These are phyloP conservation scores for Fusarium lyarnte DNA, from an alignment of 2,329 filamentous ascomycete species.

Conservation along the genomic window DNA sequence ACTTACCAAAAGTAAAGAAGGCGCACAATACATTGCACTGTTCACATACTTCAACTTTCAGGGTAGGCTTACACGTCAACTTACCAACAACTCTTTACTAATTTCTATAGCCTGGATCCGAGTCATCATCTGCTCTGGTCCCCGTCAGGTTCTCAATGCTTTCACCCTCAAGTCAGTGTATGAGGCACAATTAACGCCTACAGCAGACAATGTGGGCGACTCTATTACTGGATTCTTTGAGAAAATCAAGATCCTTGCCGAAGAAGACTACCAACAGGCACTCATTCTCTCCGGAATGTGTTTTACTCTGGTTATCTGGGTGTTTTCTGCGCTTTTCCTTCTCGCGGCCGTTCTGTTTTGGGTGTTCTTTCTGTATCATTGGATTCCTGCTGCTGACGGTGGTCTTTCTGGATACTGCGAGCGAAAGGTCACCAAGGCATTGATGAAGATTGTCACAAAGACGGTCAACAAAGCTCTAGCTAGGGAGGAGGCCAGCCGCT, in stretches of 20 bases:
- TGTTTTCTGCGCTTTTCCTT: slow-evolving; percentile 80
- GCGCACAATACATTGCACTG: slow-evolving; percentile 87
- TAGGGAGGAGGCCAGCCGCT: slow-evolving; percentile 74
- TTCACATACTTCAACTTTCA: slow-evolving; percentile 88
- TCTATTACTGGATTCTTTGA: slow-evolving; percentile 80
- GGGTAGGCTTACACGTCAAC: slow-evolving; percentile 53
- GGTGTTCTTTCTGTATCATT: slow-evolving; percentile 89
- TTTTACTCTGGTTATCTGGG: slow-evolving; percentile 91
- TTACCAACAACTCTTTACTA: slow-evolving; percentile 1
- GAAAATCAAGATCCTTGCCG: slow-evolving; percentile 79
- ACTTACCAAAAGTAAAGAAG: slow-evolving; percentile 90
- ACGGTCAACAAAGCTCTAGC: slow-evolving; percentile 91
- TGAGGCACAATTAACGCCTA: slow-evolving; percentile 73
- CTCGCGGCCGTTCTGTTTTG: slow-evolving; percentile 82
- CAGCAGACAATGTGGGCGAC: slow-evolving; percentile 63
- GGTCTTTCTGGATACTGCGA: slow-evolving; percentile 87
- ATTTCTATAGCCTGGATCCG: slow-evolving; percentile 77
- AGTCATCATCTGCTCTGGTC: slow-evolving; percentile 89
- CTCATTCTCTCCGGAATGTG: slow-evolving; percentile 89
- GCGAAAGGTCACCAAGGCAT: slow-evolving; percentile 86
- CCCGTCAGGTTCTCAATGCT: slow-evolving; percentile 89
- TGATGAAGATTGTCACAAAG: slow-evolving; percentile 83
- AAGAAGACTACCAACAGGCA: slow-evolving; percentile 79
- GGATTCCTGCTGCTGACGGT: slow-evolving; percentile 84
- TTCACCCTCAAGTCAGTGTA: slow-evolving; percentile 89